phyloP scores from a whole-genome alignment of 2,329 filamentous ascomycete species.

The Aureobasidium leucospermi region DNA sequence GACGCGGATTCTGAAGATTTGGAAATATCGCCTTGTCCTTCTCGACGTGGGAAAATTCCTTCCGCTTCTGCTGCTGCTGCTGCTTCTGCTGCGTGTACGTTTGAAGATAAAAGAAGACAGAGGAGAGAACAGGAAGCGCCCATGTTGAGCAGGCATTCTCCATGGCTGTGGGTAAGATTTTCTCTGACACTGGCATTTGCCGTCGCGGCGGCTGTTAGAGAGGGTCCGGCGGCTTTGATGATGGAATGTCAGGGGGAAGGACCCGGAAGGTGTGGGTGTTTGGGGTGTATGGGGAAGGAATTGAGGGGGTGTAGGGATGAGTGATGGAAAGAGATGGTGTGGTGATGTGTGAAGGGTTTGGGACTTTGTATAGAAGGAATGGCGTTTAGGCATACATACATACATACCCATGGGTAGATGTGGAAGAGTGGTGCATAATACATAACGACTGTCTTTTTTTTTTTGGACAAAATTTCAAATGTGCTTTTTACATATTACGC shows the following conservation, averaged over 20 bases:
- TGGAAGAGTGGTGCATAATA: too few species aligned
- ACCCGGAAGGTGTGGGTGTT: neutral
- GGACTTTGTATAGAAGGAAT: too few species aligned
- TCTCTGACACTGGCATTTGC: conserved; percentile 41
- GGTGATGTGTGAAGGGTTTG: too few species aligned
- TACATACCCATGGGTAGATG: too few species aligned
- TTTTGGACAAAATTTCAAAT: too few species aligned
- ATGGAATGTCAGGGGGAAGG: neutral
- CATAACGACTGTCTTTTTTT: too few species aligned
- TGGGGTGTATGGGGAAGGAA: neutral
- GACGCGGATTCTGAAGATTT: neutral
- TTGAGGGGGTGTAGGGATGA: neutral
- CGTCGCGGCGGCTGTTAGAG: conserved; percentile 40
- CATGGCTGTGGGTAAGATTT: conserved; percentile 42
- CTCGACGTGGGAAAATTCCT: neutral
- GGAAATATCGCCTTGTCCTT: neutral
- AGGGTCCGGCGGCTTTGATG: conserved; percentile 36
- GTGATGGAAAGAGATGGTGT: neutral
- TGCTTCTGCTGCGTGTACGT: neutral
- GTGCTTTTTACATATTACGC: too few species aligned
- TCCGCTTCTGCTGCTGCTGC: neutral
- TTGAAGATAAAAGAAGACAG: neutral
- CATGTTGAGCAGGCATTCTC: conserved; percentile 21
- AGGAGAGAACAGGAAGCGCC: neutral
- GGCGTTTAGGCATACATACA: too few species aligned